Percentiles rank a stretch among this genome's conserved stretches.
Evolutionary conservation across 2,329 filamentous ascomycete genomes (phyloP).

Genomic region (Leptosphaerulina australis): DNA sequence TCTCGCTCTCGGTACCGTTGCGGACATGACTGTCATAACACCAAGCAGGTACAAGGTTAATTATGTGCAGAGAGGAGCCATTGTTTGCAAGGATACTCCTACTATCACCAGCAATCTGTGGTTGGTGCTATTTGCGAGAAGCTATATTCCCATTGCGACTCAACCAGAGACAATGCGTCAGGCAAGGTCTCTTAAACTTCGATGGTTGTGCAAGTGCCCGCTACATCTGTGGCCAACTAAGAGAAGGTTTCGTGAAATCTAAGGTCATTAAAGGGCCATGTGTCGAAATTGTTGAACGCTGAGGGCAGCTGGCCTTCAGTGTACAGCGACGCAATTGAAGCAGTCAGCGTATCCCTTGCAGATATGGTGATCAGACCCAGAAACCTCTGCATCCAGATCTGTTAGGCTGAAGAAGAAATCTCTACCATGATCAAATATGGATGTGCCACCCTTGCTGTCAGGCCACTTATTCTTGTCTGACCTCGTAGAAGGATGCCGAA

Average conservation of each 20-base stretch:
- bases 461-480: background rate
- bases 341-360: too few relatives aligned
- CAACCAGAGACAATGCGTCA: background rate
- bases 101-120: background rate
- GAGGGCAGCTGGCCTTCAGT: too few relatives aligned
- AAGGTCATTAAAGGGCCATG: background rate
- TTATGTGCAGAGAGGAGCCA: background rate
- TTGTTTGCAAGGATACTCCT: background rate
- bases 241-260: background rate
- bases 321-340: too few relatives aligned
- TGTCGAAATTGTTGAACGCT: background rate
- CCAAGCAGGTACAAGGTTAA: background rate
- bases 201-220: background rate
- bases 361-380: too few relatives aligned
- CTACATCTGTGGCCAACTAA: background rate
- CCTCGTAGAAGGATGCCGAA: background rate
- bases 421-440: background rate
- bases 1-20: background rate
- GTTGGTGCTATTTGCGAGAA: background rate
- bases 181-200: background rate
- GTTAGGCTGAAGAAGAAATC: background rate
- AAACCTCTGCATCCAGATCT: too few relatives aligned
- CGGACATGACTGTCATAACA: too few relatives aligned
- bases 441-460: background rate
- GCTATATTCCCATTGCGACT: background rate